Evolutionary conservation across 2,329 filamentous ascomycete species (phyloP), one percentile per base, ranked within the genome.

Genomic region (Fusarium heterosporum): DNA sequence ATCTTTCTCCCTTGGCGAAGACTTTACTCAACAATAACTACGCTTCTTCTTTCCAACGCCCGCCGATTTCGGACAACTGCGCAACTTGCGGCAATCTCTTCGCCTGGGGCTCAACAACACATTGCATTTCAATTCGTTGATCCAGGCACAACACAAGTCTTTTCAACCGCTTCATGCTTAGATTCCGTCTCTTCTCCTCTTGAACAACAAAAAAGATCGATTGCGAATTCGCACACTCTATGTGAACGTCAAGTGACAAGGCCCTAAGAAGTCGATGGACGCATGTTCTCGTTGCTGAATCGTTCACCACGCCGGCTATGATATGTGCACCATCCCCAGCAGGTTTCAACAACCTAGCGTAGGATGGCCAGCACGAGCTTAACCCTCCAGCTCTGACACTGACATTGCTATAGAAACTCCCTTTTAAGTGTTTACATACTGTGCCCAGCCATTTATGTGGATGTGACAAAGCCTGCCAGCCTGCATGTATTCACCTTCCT

Each of bases 201-300:
- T n/a, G 34, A 16, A 26, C 28, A 29, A 30, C 34, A 8, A 29
- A 9, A 7, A 14, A 19, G 14, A 12, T 8, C 17, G 11, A 11
- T 10, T 43, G 4, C 17, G 13, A 19, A 39, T 19, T 29, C 17
- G 29, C 29, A 38, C 26, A 16, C 13, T 8, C 30, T 50, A 41
- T 11, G 29, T 46, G 34, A 59, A 48, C 25, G 36, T 59, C 59
- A 54, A 59, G 53, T 41, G 61, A 64, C 39, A n/a, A 57, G 46
- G 52, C 11, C 6, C 36, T 26, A 56, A 9, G 9, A 30, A 52
- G 9, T 25, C 19, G 16, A 30, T 28, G 36, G 36, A 36, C 47
- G 32, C 17, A 41, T n/a, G 10, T 19, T 29, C 28, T 17, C 16
- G 28, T 59, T 14, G 12, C 38, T 17, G 17, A 46, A 29, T 30